Evolutionary conservation across 345 rosid species (phyloP).

Genomic region (Syzygium jambos): DNA sequence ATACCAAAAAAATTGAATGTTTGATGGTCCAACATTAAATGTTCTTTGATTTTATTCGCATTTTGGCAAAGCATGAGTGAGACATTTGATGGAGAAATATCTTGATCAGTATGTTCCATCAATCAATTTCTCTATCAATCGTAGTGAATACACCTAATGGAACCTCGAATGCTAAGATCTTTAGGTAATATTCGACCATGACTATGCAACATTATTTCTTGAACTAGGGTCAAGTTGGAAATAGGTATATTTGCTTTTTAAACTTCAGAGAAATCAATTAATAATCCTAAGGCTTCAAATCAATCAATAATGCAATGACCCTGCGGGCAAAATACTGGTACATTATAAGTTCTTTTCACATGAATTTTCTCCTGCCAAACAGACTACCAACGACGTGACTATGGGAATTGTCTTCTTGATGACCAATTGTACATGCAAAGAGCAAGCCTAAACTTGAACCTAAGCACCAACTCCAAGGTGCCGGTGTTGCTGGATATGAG

Average conservation of each 20-base stretch:
- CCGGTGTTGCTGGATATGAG: slow-evolving; percentile 37
- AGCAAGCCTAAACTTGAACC: background rate
- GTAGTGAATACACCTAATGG: background rate
- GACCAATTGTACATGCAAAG: slow-evolving; percentile 32
- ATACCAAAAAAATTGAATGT: background rate
- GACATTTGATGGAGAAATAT: background rate
- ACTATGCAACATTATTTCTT: background rate
- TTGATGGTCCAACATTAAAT: background rate
- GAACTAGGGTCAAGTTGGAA: too few relatives aligned
- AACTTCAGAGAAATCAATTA: too few relatives aligned
- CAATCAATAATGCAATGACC: too few relatives aligned
- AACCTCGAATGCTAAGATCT: background rate
- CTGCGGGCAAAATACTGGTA: background rate
- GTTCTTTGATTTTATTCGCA: too few relatives aligned
- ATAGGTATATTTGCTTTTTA: too few relatives aligned
- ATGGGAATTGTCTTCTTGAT: slow-evolving; percentile 34
- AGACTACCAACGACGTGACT: slow-evolving; percentile 41
- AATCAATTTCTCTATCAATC: background rate
- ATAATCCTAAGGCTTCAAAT: too few relatives aligned
- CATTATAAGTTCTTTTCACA: background rate
- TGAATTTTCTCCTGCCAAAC: background rate
- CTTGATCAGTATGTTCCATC: background rate
- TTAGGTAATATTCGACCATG: background rate
- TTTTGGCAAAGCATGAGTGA: background rate
- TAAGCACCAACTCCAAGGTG: slow-evolving; percentile 14